Conservation (phyloP, 1,284 basidiomycete genomes). For the Gomphus bonarii region DNA sequence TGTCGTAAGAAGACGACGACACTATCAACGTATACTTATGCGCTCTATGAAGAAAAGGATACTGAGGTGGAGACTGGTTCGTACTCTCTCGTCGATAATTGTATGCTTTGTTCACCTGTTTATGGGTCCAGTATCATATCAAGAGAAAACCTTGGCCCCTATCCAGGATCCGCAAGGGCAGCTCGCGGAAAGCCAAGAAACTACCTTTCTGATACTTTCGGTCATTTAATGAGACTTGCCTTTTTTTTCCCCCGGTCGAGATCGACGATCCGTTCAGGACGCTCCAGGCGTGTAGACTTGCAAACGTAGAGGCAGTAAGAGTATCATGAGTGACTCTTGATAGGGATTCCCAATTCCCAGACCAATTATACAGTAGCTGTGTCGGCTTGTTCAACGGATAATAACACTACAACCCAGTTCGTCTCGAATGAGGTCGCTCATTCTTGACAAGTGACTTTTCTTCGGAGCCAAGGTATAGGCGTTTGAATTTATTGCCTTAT, state of each 20-base stretch:
- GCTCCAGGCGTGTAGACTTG: neutral
- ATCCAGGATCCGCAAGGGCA: neutral
- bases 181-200: neutral
- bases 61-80: constrained; percentile 6
- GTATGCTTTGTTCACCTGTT: neutral
- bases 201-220: neutral
- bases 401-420: too few species aligned
- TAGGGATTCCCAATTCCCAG: too few species aligned
- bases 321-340: neutral
- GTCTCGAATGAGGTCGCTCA: too few species aligned
- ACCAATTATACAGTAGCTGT: neutral
- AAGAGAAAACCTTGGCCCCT: neutral
- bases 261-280: neutral
- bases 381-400: too few species aligned
- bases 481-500: too few species aligned
- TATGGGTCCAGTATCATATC: neutral
- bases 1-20: constrained; percentile 31
- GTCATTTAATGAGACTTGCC: neutral
- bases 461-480: too few species aligned
- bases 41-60: constrained; percentile 45
- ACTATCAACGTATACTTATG: constrained; percentile 43
- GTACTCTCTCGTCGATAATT: neutral
- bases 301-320: neutral
- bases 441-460: too few species aligned
- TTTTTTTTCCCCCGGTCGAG: neutral